Evolutionary conservation across 31 red algal genomes (phyloP), one percentile per base, ranked within the genome.

Genomic region (Asparagopsis taxiformis): DNA sequence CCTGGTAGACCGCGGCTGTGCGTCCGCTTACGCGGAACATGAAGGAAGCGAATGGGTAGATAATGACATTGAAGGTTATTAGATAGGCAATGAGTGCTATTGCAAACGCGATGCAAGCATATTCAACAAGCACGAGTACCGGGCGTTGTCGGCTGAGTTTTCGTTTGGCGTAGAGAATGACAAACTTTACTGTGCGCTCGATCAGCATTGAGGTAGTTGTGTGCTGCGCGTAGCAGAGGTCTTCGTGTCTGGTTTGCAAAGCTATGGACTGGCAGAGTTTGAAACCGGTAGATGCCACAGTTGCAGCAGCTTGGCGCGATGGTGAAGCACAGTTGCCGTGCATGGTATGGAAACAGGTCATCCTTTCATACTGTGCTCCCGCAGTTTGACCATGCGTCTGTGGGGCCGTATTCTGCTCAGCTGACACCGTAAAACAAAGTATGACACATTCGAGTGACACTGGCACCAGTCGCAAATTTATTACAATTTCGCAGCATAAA

Each of bases 131-230:
- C 9, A 78, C 55, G 20, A 46, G 32, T 31, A 54, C 23, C 25
- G 84, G 37, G 33, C 65, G 84, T 6, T 53, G 57, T 51, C 84
- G 72, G 30, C 59, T 62, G 1, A 77, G 56, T 8, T 69, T 52
- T 25, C 66, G 72, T 19, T 29, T 76, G 21, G 57, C 39, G 50
- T 62, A 51, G 20, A 59, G 70, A 7, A 41, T 41, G 34, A 75
- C 35, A 0, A 44, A 41, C 51, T 35, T 38, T 48, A 51, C 5
- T 7, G 62, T 48, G 24, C 37, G 51, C 49, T 54, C 71, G 51
- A 76, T 36, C 26, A 86, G 60, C 70, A 75, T 68, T 22, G 24
- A 32, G 21, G 24, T n/a, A 68, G 2, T n/a, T 3, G 19, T 30
- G 17, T 34, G 19, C 21, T 1, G 2, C 24, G 25, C 21, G 24